Evolutionary conservation across 2,329 filamentous ascomycete genomes (phyloP).

Genomic region (Paraphaeosphaeria minitans): DNA sequence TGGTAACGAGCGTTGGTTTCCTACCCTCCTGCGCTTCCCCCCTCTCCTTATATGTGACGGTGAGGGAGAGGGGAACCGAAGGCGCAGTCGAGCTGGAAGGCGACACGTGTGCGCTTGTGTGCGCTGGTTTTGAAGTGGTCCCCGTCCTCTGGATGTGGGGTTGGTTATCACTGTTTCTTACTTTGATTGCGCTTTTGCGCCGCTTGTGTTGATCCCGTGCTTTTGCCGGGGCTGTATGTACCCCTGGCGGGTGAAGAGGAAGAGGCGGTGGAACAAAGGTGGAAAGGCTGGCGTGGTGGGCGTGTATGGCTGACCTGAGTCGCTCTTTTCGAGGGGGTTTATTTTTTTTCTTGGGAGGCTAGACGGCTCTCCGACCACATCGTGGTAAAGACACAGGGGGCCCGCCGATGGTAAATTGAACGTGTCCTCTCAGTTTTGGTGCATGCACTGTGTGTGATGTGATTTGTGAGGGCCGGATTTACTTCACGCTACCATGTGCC

Average conservation of each 20-base stretch:
- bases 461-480: no score
- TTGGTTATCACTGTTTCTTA: slow-evolving; percentile 32
- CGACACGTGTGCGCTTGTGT: slow-evolving; percentile 44
- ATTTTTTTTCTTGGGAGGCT: slow-evolving; percentile 10
- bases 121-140: slow-evolving; percentile 39
- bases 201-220: slow-evolving; percentile 41
- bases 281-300: slow-evolving; percentile 9
- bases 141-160: slow-evolving; percentile 48
- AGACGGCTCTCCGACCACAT: slow-evolving; percentile 18
- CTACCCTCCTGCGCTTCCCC: slow-evolving; percentile 38
- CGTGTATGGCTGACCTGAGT: slow-evolving; percentile 10
- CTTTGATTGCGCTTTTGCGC: slow-evolving; percentile 32
- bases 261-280: slow-evolving; percentile 18
- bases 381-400: slow-evolving; percentile 22
- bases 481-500: no score
- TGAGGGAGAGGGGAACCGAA: slow-evolving; percentile 10
- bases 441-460: background rate
- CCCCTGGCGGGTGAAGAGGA: slow-evolving; percentile 15
- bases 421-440: slow-evolving; percentile 16
- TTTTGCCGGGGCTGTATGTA: slow-evolving; percentile 33
- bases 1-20: slow-evolving; percentile 49
- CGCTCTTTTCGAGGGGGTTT: slow-evolving; percentile 20
- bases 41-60: slow-evolving; percentile 24
- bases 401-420: slow-evolving; percentile 35
- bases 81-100: slow-evolving; percentile 37